Conservation (phyloP, 2,329 filamentous ascomycete species). For the Knufia petricola region DNA sequence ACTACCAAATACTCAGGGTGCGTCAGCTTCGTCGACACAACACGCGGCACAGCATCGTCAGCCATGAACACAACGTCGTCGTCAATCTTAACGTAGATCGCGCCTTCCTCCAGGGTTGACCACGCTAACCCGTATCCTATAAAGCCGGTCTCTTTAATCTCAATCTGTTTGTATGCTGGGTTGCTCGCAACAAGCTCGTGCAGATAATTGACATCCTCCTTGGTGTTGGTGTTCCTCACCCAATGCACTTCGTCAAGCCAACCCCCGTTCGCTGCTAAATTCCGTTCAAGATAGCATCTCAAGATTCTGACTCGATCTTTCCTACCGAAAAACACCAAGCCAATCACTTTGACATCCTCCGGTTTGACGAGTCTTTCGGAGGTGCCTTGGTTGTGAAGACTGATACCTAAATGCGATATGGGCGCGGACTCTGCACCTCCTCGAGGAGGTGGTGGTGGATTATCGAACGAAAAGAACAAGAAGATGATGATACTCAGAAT, state of each 20-base stretch:
- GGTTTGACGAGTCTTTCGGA: conserved; percentile 6
- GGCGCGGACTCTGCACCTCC: not conserved
- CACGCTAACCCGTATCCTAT: conserved; percentile 25
- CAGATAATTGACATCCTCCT: conserved; percentile 33
- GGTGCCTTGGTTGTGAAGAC: not conserved
- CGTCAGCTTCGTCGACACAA: conserved; percentile 44
- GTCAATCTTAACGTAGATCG: conserved; percentile 38
- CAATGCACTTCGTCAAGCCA: conserved; percentile 39
- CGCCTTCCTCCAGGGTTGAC: conserved; percentile 22
- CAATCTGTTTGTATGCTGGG: conserved; percentile 30
- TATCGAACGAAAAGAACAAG: conserved; percentile 3
- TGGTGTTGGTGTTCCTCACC: conserved; percentile 33
- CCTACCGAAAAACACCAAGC: conserved; percentile 40
- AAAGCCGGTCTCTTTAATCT: conserved; percentile 28
- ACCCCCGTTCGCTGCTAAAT: conserved; percentile 37
- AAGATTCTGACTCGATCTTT: conserved; percentile 37
- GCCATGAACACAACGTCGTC: conserved; percentile 39
- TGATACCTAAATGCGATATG: conserved; percentile 2
- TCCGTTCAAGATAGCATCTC: conserved; percentile 39
- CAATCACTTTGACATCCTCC: conserved; percentile 27
- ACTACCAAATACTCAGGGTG: conserved; percentile 44
- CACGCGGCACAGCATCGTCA: conserved; percentile 40
- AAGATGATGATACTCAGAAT: conserved; percentile 2
- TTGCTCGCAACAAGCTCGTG: conserved; percentile 30
- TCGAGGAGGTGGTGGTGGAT: not conserved